Evolutionary conservation across 2,329 filamentous ascomycete genomes (phyloP).

Genomic region (Neodidymelliopsis sp.): DNA sequence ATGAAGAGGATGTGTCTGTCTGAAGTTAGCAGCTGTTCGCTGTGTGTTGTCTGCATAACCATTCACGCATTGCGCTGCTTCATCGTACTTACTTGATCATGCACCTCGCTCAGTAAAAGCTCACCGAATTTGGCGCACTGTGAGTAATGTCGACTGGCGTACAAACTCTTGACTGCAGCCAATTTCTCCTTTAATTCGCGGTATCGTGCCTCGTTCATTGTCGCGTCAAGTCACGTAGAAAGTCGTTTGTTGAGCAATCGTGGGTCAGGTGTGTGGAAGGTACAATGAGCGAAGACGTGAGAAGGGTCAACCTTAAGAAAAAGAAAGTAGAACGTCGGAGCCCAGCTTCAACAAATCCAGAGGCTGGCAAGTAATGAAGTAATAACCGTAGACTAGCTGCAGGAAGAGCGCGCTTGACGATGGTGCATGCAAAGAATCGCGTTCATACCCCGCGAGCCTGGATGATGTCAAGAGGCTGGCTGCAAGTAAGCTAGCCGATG

Average conservation of each 20-base stretch:
- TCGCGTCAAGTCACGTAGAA: not conserved
- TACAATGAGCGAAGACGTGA: not conserved
- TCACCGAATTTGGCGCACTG: slow-evolving; percentile 43
- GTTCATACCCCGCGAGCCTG: slow-evolving; percentile 9
- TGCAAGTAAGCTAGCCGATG: slow-evolving; percentile 1
- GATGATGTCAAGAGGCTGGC: slow-evolving; percentile 17
- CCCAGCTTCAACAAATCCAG: slow-evolving; percentile 6
- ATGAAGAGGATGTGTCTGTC: slow-evolving; percentile 46
- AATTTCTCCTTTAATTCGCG: slow-evolving; percentile 34
- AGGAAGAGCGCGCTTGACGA: slow-evolving; percentile 5
- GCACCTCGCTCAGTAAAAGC: slow-evolving; percentile 31
- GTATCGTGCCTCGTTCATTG: slow-evolving; percentile 21
- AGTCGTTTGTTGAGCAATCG: not conserved
- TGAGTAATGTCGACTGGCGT: slow-evolving; percentile 45
- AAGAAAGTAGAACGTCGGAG: not conserved
- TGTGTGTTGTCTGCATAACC: not conserved
- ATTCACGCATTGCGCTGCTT: not conserved
- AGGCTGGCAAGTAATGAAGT: slow-evolving; percentile 18
- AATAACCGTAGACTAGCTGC: slow-evolving; percentile 13
- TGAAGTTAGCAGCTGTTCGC: not conserved
- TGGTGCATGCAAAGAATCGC: slow-evolving; percentile 5
- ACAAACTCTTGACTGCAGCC: slow-evolving; percentile 41
- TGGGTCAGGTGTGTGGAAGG: not conserved
- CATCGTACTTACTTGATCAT: slow-evolving; percentile 29
- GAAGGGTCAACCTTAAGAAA: not conserved